phyloP scores from a whole-genome alignment of 2,329 filamentous ascomycete species.

The Aureobasidium zeae region DNA sequence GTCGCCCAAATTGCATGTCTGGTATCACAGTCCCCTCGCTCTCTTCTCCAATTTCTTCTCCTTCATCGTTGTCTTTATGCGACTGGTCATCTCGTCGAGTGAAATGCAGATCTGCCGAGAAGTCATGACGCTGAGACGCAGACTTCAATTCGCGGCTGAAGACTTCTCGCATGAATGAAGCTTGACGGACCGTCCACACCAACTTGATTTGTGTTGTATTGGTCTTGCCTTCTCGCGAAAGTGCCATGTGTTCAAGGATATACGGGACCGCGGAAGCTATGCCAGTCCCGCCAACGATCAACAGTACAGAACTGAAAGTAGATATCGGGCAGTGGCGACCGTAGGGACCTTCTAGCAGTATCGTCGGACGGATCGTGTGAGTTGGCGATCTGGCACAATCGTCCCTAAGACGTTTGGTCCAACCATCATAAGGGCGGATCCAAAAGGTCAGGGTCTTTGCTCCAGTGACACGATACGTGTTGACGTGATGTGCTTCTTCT shows the following conservation, averaged over 20 bases:
- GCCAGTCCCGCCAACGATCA: slow-evolving; percentile 42
- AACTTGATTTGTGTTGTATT: neutral
- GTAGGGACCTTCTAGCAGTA: slow-evolving; percentile 45
- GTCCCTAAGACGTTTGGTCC: slow-evolving; percentile 39
- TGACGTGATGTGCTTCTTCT: neutral
- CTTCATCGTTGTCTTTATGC: neutral
- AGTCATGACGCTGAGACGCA: slow-evolving; percentile 1
- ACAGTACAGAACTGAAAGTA: slow-evolving; percentile 32
- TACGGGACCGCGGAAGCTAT: slow-evolving; percentile 36
- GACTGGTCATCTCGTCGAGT: slow-evolving; percentile 11
- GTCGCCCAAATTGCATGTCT: slow-evolving; percentile 18
- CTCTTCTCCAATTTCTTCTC: neutral
- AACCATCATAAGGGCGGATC: slow-evolving; percentile 43
- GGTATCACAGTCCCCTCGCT: neutral
- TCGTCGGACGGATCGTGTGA: slow-evolving; percentile 24
- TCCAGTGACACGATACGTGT: too few species aligned
- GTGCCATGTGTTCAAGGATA: slow-evolving; percentile 16
- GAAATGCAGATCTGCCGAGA: slow-evolving; percentile 20
- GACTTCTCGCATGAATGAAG: neutral
- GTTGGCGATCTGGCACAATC: slow-evolving; percentile 26
- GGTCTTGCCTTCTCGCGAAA: neutral
- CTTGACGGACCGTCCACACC: slow-evolving; percentile 8
- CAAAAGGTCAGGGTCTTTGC: slow-evolving; percentile 34
- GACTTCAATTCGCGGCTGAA: neutral
- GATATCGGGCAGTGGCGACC: slow-evolving; percentile 35